Conservation (phyloP, 129 eudicot genomes). For the Artemisia tridentata region DNA sequence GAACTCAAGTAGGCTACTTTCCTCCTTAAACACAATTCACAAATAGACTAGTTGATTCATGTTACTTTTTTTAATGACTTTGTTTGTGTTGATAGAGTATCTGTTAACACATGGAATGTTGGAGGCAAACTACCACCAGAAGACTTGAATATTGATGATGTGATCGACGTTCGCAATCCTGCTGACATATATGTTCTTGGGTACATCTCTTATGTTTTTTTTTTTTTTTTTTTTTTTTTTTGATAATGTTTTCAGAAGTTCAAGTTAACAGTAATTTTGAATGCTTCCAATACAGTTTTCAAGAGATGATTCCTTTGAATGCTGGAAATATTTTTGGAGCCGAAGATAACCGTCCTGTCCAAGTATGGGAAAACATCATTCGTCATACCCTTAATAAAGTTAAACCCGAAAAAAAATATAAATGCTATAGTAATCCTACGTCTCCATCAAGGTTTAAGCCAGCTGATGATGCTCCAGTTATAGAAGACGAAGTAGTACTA, state of each 20-base stretch:
- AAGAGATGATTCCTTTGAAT: conserved; percentile 85
- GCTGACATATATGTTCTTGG: conserved; percentile 91
- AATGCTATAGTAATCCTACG: conserved; percentile 84
- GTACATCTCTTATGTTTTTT: conserved; percentile 26
- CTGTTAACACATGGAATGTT: conserved; percentile 92
- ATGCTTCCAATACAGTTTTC: conserved; percentile 51
- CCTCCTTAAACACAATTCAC: background rate
- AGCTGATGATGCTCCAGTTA: conserved; percentile 62
- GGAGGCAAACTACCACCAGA: conserved; percentile 81
- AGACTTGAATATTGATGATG: conserved; percentile 60
- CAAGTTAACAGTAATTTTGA: background rate
- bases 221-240: background rate
- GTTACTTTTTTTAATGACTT: background rate
- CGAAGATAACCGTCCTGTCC: conserved; percentile 83
- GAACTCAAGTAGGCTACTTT: conserved; percentile 50
- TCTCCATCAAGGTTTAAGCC: conserved; percentile 91
- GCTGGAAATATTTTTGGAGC: conserved; percentile 93
- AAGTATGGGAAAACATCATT: conserved; percentile 78
- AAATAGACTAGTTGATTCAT: background rate
- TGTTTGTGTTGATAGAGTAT: conserved; percentile 45
- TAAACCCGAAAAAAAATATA: conserved; percentile 47
- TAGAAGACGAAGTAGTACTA: conserved; percentile 69
- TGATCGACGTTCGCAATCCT: conserved; percentile 71
- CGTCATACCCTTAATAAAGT: conserved; percentile 71
- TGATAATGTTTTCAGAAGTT: background rate